Conservation (phyloP, 345 rosid genomes). For the Bruguiera sexangula region DNA sequence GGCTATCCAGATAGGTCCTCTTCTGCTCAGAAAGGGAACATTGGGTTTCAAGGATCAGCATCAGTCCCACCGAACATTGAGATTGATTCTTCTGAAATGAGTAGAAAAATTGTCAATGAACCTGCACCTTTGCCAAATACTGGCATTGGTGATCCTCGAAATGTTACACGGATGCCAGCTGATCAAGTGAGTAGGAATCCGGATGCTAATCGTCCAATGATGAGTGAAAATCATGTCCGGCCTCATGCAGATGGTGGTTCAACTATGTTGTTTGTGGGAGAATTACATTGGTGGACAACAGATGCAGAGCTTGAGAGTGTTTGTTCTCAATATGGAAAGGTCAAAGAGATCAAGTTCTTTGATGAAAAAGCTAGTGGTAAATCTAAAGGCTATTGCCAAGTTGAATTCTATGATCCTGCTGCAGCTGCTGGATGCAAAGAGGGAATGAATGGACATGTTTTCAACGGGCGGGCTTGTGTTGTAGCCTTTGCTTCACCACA, state of each 20-base stretch:
- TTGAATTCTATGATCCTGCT: constrained; percentile 66
- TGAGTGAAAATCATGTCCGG: constrained; percentile 50
- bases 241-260: constrained; percentile 10
- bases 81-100: constrained; percentile 41
- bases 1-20: constrained; percentile 44
- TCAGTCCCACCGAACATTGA: constrained; percentile 38
- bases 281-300: constrained; percentile 93
- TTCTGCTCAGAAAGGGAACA: constrained; percentile 41
- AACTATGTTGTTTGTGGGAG: constrained; percentile 70
- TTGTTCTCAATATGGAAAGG: constrained; percentile 60
- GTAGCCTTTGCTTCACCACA: constrained; percentile 77
- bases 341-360: constrained; percentile 79
- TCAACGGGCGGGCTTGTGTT: constrained; percentile 75
- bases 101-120: constrained; percentile 42
- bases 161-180: constrained; percentile 43
- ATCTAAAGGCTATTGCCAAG: constrained; percentile 84
- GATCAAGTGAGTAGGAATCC: constrained; percentile 48
- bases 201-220: constrained; percentile 17
- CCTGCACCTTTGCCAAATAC: constrained; percentile 48
- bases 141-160: constrained; percentile 47
- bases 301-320: constrained; percentile 75
- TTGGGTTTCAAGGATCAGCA: constrained; percentile 47
- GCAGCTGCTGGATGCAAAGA: constrained; percentile 74
- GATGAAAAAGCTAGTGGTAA: constrained; percentile 91
- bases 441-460: constrained; percentile 66